phyloP scores from a whole-genome alignment of 352 stramenopile species.

The Phytophthora constricta region DNA sequence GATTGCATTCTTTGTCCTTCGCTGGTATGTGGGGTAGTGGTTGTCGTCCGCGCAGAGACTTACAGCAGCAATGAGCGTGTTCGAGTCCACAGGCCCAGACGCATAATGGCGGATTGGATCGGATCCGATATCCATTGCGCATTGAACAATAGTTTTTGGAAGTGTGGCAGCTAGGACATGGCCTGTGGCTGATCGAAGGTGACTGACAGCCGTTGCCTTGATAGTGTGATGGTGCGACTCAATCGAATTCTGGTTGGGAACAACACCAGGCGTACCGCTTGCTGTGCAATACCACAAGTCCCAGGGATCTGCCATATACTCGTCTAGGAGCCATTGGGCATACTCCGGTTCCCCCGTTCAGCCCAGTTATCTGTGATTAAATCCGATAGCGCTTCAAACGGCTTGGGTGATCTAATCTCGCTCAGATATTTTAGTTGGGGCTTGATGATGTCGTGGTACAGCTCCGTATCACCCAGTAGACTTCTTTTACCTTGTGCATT shows the following conservation, averaged over 20 bases:
- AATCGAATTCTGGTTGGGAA: constrained; percentile 15
- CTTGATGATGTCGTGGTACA: constrained; percentile 10
- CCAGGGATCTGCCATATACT: constrained; percentile 6
- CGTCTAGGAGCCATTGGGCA: constrained; percentile 2
- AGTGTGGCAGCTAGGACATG: constrained; percentile 5
- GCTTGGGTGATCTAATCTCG: neutral
- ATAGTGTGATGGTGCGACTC: constrained; percentile 1
- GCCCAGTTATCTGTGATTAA: constrained; percentile 6
- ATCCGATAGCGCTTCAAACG: neutral
- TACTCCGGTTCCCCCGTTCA: constrained; percentile 1
- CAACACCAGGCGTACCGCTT: neutral
- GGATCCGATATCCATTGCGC: constrained; percentile 1
- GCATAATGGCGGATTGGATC: neutral
- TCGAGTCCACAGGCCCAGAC: neutral
- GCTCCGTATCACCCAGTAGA: neutral
- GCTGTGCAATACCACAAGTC: constrained; percentile 5
- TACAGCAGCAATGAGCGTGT: neutral
- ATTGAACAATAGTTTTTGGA: constrained; percentile 5
- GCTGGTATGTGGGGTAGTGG: neutral
- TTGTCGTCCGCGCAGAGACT: neutral
- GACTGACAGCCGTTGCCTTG: neutral
- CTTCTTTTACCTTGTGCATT: neutral
- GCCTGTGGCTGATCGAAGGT: neutral
- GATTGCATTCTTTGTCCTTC: neutral
- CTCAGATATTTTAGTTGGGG: constrained; percentile 9